Conservation (phyloP, 2,329 filamentous ascomycete species). For the Calycina herbarum region DNA sequence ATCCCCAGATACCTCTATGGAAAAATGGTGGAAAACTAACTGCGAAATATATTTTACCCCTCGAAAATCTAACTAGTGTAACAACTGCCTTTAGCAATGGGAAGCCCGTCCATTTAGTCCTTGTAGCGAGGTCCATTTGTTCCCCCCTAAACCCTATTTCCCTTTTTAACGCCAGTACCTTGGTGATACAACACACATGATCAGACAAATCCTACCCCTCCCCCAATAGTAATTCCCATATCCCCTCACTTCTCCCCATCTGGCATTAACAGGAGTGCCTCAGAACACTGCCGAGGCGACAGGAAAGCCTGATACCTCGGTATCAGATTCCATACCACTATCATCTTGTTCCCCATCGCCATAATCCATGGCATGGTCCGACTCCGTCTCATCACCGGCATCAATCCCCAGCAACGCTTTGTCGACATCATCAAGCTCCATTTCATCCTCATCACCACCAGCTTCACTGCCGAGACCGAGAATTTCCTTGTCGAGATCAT, state of each 20-base stretch:
- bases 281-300: not conserved
- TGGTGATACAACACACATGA: not conserved
- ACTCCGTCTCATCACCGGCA: constrained; percentile 34
- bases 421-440: constrained; percentile 46
- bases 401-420: constrained; percentile 38
- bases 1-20: not conserved
- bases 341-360: constrained; percentile 18
- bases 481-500: constrained; percentile 56
- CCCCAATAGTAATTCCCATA: not conserved
- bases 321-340: constrained; percentile 2
- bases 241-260: not conserved
- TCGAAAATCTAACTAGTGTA: not conserved
- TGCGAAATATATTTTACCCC: not conserved
- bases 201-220: not conserved
- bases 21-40: not conserved
- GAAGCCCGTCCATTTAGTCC: not conserved
- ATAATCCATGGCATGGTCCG: constrained; percentile 36
- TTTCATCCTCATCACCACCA: constrained; percentile 44
- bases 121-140: not conserved
- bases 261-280: not conserved
- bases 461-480: constrained; percentile 47
- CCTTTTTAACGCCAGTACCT: constrained; percentile 1
- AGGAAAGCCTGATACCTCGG: not conserved
- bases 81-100: not conserved
- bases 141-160: not conserved